These are phyloP conservation scores for Pittosporum tobira DNA, from an alignment of 129 eudicot species.

Conservation along the genomic window DNA sequence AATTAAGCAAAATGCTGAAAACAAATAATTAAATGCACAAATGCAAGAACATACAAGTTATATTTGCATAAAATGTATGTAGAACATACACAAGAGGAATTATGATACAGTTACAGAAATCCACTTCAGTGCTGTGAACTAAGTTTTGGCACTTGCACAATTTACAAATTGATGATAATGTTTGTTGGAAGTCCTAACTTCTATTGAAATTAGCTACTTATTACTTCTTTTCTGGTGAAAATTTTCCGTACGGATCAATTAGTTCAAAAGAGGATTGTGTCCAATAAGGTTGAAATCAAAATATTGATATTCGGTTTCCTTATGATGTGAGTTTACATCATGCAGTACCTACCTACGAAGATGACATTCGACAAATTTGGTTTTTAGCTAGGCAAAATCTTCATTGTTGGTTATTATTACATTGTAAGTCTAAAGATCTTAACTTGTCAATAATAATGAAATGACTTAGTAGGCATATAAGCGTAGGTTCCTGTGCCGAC, in stretches of 20 bases:
- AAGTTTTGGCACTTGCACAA: not conserved
- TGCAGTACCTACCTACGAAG: not conserved
- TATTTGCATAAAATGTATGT: not conserved
- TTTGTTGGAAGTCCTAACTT: not conserved
- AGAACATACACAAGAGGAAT: not conserved
- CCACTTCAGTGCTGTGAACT: not conserved
- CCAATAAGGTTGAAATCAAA: too few relatives aligned
- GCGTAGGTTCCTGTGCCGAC: not conserved
- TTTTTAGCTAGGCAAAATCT: not conserved
- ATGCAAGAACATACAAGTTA: not conserved
- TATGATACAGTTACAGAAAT: not conserved
- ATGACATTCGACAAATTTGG: not conserved
- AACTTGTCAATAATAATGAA: not conserved
- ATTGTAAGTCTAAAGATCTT: too few relatives aligned
- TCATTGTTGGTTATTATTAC: too few relatives aligned
- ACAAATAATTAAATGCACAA: not conserved
- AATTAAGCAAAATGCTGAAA: constrained; percentile 1
- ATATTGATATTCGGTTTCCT: too few relatives aligned
- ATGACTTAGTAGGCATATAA: not conserved
- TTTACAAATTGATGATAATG: not conserved
- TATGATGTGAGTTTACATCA: not conserved
- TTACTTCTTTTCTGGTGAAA: too few relatives aligned
- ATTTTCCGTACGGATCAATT: too few relatives aligned
- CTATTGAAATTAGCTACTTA: too few relatives aligned
- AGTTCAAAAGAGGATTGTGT: too few relatives aligned